A percentile compares a stretch with the other conserved stretches of the same genome.
Conservation (phyloP, 169 alveolate species). For the Eimeria maxima region DNA sequence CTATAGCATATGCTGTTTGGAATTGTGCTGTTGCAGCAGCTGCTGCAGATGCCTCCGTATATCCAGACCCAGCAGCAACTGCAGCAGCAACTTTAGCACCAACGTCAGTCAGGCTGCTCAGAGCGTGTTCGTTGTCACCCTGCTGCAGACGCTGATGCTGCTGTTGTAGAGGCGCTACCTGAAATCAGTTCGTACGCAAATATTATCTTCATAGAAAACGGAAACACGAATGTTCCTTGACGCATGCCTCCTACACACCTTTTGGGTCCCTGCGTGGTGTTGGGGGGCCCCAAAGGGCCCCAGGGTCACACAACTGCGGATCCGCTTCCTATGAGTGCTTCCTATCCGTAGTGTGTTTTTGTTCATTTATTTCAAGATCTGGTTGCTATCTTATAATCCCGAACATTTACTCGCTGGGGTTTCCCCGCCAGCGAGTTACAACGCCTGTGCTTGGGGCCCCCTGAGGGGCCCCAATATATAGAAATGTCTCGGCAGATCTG, state of each 20-base stretch:
- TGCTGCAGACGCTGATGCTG: slow-evolving; percentile 21
- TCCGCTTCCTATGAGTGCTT: too few relatives aligned
- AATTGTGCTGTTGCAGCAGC: background rate
- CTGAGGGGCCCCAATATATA: background rate
- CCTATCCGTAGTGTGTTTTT: too few relatives aligned
- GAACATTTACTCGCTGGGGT: too few relatives aligned
- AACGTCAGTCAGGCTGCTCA: background rate
- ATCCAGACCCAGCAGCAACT: background rate
- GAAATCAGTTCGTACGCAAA: background rate
- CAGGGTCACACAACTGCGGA: too few relatives aligned
- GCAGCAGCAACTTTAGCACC: background rate
- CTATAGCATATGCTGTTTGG: background rate
- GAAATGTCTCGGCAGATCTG: background rate
- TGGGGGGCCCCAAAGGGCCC: slow-evolving; percentile 51
- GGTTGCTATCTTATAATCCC: too few relatives aligned
- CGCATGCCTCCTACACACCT: background rate
- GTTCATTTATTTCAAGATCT: too few relatives aligned
- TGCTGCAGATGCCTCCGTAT: background rate
- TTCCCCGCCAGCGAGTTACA: too few relatives aligned
- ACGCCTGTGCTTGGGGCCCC: background rate
- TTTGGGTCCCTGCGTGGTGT: background rate
- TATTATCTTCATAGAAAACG: background rate
- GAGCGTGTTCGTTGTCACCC: background rate
- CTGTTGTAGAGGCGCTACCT: background rate
- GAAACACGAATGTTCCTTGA: background rate